These are phyloP conservation scores for Tylopilus balloui DNA, from an alignment of 768 basidiomycete genomes.

Conservation along the genomic window DNA sequence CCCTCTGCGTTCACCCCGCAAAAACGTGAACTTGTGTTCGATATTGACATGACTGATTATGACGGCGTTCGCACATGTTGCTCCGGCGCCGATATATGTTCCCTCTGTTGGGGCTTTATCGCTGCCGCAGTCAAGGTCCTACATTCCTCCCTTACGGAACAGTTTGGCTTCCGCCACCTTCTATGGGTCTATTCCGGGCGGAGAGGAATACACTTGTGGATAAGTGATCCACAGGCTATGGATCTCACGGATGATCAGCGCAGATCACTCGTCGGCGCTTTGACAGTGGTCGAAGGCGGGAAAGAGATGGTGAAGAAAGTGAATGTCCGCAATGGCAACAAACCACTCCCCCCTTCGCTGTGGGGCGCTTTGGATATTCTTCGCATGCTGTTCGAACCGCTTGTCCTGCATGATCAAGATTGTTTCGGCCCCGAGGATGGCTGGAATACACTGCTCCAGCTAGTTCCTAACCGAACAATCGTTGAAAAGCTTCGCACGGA, in stretches of 20 bases:
- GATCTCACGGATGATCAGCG: constrained; percentile 89
- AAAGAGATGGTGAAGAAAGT: constrained; percentile 81
- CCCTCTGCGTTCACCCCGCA: constrained; percentile 65
- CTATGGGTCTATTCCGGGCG: constrained; percentile 99
- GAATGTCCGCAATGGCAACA: constrained; percentile 52
- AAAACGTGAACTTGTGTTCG: constrained; percentile 92
- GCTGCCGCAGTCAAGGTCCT: constrained; percentile 86
- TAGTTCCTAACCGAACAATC: constrained; percentile 62
- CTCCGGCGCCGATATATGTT: constrained; percentile 85
- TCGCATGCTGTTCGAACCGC: constrained; percentile 50
- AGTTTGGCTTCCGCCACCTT: constrained; percentile 87
- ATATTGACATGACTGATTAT: constrained; percentile 99
- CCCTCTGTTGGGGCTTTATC: constrained; percentile 93
- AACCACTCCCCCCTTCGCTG: constrained; percentile 67
- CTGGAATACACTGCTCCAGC: constrained; percentile 67
- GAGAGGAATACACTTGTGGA: constrained; percentile 97
- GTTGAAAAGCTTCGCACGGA: constrained; percentile 45
- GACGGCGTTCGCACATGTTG: constrained; percentile 95
- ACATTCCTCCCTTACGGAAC: constrained; percentile 71
- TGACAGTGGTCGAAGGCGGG: constrained; percentile 79
- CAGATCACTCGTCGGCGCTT: constrained; percentile 77
- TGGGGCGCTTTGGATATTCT: constrained; percentile 52
- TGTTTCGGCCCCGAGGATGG: constrained; percentile 69
- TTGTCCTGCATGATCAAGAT: constrained; percentile 81
- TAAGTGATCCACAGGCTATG: constrained; percentile 86